Evolutionary conservation across 441 rosid genomes (phyloP), one percentile per base, ranked within the genome.

Genomic region (Pelargonium citronellum): DNA sequence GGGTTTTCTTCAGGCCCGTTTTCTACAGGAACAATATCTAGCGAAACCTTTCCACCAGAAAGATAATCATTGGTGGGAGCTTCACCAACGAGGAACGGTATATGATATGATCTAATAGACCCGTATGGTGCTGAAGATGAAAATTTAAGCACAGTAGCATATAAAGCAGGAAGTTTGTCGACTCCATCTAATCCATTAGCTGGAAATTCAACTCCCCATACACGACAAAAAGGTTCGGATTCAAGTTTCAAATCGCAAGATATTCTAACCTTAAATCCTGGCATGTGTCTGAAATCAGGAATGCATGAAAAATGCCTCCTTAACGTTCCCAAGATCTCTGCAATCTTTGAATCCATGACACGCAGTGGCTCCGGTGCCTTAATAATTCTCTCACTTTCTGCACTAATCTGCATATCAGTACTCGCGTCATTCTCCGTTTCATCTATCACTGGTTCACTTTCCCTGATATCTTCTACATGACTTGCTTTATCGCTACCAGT

Each of bases 101-200:
- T 81, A 64, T 77, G 96, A 76, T 83, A 79, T 5, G 84, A 78
- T 39, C 88, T 86, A 77, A 90, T 90, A 79, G 89, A 81, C 44
- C 96, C 94, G 75, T 88, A 94, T n/a, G 95, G 91, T 60, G 97
- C 89, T 0, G 92, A 81, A 41, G 99, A 90, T 71, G 96, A 90
- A 83, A 94, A 90, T 75, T 82, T 91, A 64, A 91, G 89, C 73
- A 91, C 89, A 10, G 87, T 91, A 0, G 96, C 94, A 66, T 86
- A 94, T 41, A 94, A 69, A 9, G 97, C 96, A 63, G 93, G 92
- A 81, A 87, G 82, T 39, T 83, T 72, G 75, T 86, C 88, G 8
- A 74, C 67, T 72, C 82, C 87, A 41, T 84, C 85, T 71, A 72
- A 73, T 64, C 78, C 86, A 44, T 81, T 73, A 55, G 76, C 75